These are phyloP conservation scores for Colletotrichum sp. DNA, from an alignment of 2,329 filamentous ascomycete species.

Conservation along the genomic window DNA sequence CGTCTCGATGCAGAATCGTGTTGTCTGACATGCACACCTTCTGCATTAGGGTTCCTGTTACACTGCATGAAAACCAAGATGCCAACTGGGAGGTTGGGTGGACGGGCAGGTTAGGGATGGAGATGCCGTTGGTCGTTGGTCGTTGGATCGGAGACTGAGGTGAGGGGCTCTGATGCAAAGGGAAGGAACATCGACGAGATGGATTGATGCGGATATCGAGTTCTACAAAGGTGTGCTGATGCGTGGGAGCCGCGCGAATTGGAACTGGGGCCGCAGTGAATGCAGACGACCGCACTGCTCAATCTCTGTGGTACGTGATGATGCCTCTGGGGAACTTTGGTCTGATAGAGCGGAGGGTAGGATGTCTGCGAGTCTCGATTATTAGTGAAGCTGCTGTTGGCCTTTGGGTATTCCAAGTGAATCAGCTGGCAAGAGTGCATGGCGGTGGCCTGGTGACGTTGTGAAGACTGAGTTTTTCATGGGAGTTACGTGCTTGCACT, in stretches of 20 bases:
- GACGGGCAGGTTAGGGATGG: background rate
- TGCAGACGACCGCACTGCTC: background rate
- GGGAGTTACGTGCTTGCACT: background rate
- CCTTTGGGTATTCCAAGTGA: background rate
- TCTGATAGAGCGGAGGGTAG: background rate
- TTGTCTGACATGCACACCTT: background rate
- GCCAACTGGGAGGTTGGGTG: background rate
- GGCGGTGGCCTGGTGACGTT: background rate
- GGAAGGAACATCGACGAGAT: background rate
- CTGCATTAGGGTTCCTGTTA: background rate
- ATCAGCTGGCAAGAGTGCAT: background rate
- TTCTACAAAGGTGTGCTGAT: background rate
- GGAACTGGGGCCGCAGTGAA: background rate
- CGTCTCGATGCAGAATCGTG: background rate
- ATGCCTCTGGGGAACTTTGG: background rate
- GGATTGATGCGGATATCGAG: background rate
- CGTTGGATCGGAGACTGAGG: background rate
- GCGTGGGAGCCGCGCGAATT: background rate
- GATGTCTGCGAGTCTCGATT: too few species aligned
- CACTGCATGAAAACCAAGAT: background rate
- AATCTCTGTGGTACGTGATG: background rate
- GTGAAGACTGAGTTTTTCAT: fast-evolving
- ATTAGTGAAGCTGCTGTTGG: background rate
- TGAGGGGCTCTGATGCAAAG: background rate
- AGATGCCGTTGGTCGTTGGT: background rate